These are phyloP conservation scores for Cryptosporidium viatorum DNA, from an alignment of 169 alveolate species.

Conservation along the genomic window DNA sequence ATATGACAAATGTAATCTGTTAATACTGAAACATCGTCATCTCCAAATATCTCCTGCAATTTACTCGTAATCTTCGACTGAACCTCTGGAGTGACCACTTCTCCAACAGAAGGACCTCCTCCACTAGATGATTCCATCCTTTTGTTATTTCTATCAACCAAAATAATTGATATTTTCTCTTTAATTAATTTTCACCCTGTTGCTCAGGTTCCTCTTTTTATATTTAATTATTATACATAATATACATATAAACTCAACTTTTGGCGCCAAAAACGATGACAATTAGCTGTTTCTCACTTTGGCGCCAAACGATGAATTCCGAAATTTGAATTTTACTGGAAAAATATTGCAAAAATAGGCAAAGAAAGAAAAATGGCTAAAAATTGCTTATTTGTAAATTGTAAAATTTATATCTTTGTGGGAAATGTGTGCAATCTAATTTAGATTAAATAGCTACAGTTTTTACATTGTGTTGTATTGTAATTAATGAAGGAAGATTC, in stretches of 20 bases:
- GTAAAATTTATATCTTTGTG: background rate
- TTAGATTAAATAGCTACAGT: background rate
- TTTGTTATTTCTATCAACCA: background rate
- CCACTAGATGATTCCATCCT: constrained; percentile 20
- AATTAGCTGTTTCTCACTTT: constrained; percentile 1
- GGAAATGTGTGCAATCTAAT: background rate
- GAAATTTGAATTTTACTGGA: constrained; percentile 11
- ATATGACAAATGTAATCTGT: constrained; percentile 71
- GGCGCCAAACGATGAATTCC: background rate
- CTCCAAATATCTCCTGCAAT: constrained; percentile 65
- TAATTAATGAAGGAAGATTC: background rate
- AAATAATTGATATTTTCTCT: constrained; percentile 1
- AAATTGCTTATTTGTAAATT: background rate
- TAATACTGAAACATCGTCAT: constrained; percentile 73
- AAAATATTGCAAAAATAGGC: constrained; percentile 20
- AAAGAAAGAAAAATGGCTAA: background rate
- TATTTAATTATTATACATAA: background rate
- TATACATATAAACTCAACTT: background rate
- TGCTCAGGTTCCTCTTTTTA: background rate
- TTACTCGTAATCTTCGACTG: constrained; percentile 50
- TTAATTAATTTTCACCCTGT: constrained; percentile 2
- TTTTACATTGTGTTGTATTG: background rate
- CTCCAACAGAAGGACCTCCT: constrained; percentile 30
- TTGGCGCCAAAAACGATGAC: constrained; percentile 58
- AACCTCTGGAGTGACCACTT: constrained; percentile 49